These are phyloP conservation scores for Rickenella mellea DNA, from an alignment of 768 basidiomycete genomes.

Conservation along the genomic window DNA sequence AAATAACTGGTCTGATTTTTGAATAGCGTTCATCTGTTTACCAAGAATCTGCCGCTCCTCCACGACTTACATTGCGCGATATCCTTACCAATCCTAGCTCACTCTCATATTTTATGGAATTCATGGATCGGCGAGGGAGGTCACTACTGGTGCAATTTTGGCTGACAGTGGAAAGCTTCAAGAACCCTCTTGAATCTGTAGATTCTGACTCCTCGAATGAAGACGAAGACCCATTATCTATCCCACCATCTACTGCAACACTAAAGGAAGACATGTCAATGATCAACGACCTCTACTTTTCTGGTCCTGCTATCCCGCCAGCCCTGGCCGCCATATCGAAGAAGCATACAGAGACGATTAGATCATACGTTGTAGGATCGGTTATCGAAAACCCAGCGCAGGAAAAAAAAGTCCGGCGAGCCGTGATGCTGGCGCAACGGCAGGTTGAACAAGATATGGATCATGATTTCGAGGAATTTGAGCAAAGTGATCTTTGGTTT, in stretches of 20 bases:
- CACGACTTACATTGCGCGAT: slow-evolving; percentile 58
- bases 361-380: slow-evolving; percentile 40
- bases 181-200: slow-evolving; percentile 84
- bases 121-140: slow-evolving; percentile 84
- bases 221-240: slow-evolving; percentile 53
- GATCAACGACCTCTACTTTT: slow-evolving; percentile 85
- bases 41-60: slow-evolving; percentile 33
- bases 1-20: no score
- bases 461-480: slow-evolving; percentile 85
- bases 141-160: slow-evolving; percentile 92
- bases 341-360: slow-evolving; percentile 64
- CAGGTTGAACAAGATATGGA: slow-evolving; percentile 87
- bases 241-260: slow-evolving; percentile 40
- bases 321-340: slow-evolving; percentile 55
- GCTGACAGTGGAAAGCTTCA: slow-evolving; percentile 96
- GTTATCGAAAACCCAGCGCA: slow-evolving; percentile 24
- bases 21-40: slow-evolving; percentile 12
- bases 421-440: slow-evolving; percentile 75
- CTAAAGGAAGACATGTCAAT: slow-evolving; percentile 82
- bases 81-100: slow-evolving; percentile 84
- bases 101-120: slow-evolving; percentile 95
- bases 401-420: slow-evolving; percentile 55
- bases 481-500: slow-evolving; percentile 85
- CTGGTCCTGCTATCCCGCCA: slow-evolving; percentile 44
- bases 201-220: slow-evolving; percentile 49